A percentile compares a stretch with the other conserved stretches of the same genome.
These are phyloP conservation scores for Apophysomyces variabilis DNA, from an alignment of 371 early-diverging fungal species.

Conservation along the genomic window DNA sequence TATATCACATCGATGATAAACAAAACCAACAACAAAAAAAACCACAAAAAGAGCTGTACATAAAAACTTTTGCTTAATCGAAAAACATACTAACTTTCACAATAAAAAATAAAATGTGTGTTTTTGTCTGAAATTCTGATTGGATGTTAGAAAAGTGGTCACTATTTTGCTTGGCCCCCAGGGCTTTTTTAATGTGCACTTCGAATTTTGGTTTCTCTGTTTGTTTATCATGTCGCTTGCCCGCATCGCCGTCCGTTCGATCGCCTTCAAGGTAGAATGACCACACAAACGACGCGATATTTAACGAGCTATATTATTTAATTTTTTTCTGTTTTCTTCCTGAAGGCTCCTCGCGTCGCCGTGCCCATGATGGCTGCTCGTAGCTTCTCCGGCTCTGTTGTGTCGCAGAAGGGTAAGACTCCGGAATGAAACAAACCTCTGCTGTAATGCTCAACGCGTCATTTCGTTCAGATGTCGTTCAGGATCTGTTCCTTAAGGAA, in stretches of 20 bases:
- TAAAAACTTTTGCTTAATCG: slow-evolving; percentile 5
- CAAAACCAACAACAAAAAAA: not conserved
- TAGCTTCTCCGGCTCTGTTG: slow-evolving; percentile 43
- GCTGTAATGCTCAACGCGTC: not conserved
- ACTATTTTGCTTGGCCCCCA: slow-evolving; percentile 5
- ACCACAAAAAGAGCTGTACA: slow-evolving; percentile 1
- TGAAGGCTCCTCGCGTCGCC: slow-evolving; percentile 30
- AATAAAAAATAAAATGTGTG: not conserved
- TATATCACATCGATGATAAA: too few species aligned
- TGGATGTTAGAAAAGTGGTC: slow-evolving; percentile 4
- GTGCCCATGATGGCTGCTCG: slow-evolving; percentile 47
- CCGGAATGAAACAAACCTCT: not conserved
- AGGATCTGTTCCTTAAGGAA: slow-evolving; percentile 57
- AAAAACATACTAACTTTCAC: not conserved
- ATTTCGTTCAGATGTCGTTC: slow-evolving; percentile 43
- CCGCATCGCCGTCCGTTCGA: slow-evolving; percentile 51
- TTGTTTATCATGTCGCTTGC: slow-evolving; percentile 44
- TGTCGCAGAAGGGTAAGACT: slow-evolving; percentile 53
- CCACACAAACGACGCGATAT: not conserved
- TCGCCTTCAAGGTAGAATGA: slow-evolving; percentile 45
- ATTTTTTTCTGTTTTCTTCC: not conserved
- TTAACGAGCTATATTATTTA: not conserved
- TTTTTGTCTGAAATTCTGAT: slow-evolving; percentile 1
- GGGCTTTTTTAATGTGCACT: not conserved
- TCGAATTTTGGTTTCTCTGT: slow-evolving; percentile 4